Evolutionary conservation across 768 basidiomycete species (phyloP).

Genomic region (Rhodotorula kratochvilovae): DNA sequence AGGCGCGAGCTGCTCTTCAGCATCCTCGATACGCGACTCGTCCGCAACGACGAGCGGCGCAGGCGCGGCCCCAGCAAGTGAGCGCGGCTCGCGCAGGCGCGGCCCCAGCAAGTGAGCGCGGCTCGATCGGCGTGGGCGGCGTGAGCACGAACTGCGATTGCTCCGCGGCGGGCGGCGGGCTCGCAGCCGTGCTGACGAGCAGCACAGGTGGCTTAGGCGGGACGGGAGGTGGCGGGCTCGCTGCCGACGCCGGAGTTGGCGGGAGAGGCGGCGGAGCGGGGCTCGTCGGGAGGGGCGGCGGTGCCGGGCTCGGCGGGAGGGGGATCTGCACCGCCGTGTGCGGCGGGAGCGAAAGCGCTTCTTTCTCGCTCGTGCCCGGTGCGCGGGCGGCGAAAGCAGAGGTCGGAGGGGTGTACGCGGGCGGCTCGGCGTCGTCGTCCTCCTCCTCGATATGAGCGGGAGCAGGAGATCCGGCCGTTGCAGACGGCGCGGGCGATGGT

Average conservation of each 20-base stretch:
- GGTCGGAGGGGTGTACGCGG: not conserved
- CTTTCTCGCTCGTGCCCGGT: no score
- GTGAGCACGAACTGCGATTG: not conserved
- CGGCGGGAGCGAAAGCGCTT: not conserved
- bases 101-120: not conserved
- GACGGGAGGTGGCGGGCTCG: not conserved
- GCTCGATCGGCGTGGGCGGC: constrained; percentile 4
- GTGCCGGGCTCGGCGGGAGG: constrained; percentile 6
- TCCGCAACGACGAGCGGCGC: no score
- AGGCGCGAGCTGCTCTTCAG: no score
- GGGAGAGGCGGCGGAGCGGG: no score
- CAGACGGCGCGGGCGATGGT: not conserved
- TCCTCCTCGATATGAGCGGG: no score
- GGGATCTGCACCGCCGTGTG: not conserved
- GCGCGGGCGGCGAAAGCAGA: no score
- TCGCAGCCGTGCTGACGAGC: not conserved
- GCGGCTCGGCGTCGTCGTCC: not conserved
- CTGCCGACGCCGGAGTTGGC: no score
- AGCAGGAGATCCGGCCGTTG: no score
- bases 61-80: not conserved
- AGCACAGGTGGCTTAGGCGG: not conserved
- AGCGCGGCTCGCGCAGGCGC: not conserved
- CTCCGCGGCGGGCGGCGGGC: not conserved
- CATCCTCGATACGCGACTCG: no score
- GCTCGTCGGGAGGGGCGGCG: not conserved